Base-by-base conservation (phyloP, 2,329 filamentous ascomycete genomes). In the Xylariomycetidae sp. region DNA sequence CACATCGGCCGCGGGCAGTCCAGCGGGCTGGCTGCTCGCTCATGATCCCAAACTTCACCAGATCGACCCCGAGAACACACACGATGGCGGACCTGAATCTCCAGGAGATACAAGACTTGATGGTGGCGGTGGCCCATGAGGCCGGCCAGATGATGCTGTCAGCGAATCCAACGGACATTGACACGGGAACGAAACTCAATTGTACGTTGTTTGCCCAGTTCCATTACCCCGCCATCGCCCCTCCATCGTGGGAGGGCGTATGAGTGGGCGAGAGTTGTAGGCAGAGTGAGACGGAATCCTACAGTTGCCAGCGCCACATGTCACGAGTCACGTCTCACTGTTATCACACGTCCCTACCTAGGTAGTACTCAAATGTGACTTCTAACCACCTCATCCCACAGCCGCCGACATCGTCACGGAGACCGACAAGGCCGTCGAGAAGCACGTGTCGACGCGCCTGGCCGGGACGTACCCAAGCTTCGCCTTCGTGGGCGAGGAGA, bases 401-500 rank as follows among this genome's bases (percentile, higher is more conserved):
- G 79, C 79, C 34, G 75, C 75, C 48, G 79, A 83, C 52, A 73
- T 83, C 31, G 79, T 83, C 25, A 83, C 79, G 16, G 79, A 82
- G 53, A 73, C 75, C 14, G 79, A 83, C 60, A 68, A 76, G 52
- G 76, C 73, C 10, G 76, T 83, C 32, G 79, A 83, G 56, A 63
- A 66, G 32, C 74, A 78, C 64, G 74, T 82, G 34, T 72, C 68
- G 6, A 54, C 60, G 12, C 65, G 65, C 25, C 68, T 83, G 10
- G 60, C 59, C 3, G 42, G 59, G 12, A 57, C 64, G 13, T 81
- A 77, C 54, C 78, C 79, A 1, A 44, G 54, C 40, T 74, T 72
- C 50, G 57, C 68, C 44, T 85, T 86, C 58, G 76, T 87, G 57
- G 82, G 82, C 53, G 82, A 86, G 54, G 84, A 90, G 61, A 87